These are phyloP conservation scores for Knoxia roxburghii DNA, from an alignment of 257 asterid genomes.

Conservation along the genomic window DNA sequence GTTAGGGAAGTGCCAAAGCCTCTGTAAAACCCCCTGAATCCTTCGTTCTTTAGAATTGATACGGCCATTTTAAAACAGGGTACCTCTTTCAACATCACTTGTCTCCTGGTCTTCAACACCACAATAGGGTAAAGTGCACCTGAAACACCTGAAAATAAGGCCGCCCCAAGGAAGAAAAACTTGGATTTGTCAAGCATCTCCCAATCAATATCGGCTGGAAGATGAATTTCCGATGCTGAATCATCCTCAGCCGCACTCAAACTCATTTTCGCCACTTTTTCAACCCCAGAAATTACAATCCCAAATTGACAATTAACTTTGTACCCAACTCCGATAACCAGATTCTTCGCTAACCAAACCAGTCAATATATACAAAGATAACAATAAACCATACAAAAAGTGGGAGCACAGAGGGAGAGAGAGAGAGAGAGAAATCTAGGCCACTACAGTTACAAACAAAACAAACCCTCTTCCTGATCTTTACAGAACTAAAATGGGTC, in stretches of 20 bases:
- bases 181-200: slow-evolving; percentile 93
- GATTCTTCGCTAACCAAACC: neutral
- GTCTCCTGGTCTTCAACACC: slow-evolving; percentile 81
- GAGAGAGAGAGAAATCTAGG: neutral
- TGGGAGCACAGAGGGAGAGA: neutral
- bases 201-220: slow-evolving; percentile 97
- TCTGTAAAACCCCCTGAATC: slow-evolving; percentile 71
- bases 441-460: slow-evolving; percentile 12
- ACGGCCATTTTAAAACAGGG: slow-evolving; percentile 67
- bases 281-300: slow-evolving; percentile 11
- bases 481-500: slow-evolving; percentile 22
- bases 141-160: slow-evolving; percentile 83
- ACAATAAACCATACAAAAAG: neutral
- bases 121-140: slow-evolving; percentile 71
- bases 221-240: slow-evolving; percentile 74
- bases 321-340: neutral
- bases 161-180: slow-evolving; percentile 94
- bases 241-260: slow-evolving; percentile 70
- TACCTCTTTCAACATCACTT: slow-evolving; percentile 49
- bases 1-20: slow-evolving; percentile 88
- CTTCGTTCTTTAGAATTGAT: slow-evolving; percentile 60
- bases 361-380: slow-evolving; percentile 7
- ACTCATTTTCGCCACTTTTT: slow-evolving; percentile 87
- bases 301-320: neutral
- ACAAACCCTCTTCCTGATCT: slow-evolving; percentile 22